Conservation (phyloP, 805 yeast species). For the Kazachstania africana region DNA sequence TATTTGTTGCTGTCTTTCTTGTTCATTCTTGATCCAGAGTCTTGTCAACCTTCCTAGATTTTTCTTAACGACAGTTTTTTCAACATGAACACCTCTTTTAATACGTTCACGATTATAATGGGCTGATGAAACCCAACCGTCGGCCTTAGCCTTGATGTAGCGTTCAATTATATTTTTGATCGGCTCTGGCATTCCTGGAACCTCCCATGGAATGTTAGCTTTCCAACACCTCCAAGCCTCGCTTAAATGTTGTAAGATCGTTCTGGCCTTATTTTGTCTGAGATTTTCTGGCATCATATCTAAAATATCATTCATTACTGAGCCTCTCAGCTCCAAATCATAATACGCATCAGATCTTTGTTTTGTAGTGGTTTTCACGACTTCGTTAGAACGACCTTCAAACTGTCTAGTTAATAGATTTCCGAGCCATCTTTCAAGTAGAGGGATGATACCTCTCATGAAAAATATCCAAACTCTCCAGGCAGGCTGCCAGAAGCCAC, state of each 20-base stretch:
- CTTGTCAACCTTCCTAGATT: conserved; percentile 86
- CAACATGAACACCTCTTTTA: conserved; percentile 81
- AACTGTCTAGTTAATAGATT: conserved; percentile 85
- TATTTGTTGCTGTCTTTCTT: conserved; percentile 70
- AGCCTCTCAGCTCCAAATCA: conserved; percentile 83
- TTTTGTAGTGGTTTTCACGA: conserved; percentile 87
- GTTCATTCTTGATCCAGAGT: conserved; percentile 86
- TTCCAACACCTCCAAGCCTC: conserved; percentile 99
- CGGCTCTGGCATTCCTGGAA: conserved; percentile 91
- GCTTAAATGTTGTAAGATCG: conserved; percentile 83
- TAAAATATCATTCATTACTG: conserved; percentile 89
- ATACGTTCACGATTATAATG: conserved; percentile 86
- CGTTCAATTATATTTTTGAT: conserved; percentile 76
- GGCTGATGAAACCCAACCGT: conserved; percentile 91
- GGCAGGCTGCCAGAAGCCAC: conserved; percentile 99
- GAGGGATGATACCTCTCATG: conserved; percentile 81
- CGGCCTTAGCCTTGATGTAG: conserved; percentile 90
- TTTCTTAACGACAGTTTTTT: conserved; percentile 87
- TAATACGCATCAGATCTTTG: conserved; percentile 93
- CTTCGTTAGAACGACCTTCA: conserved; percentile 90
- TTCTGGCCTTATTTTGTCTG: conserved; percentile 73
- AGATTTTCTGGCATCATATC: conserved; percentile 97
- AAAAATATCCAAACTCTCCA: conserved; percentile 96
- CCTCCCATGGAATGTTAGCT: conserved; percentile 96
- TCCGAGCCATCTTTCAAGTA: conserved; percentile 90